phyloP scores from a whole-genome alignment of 106 monocot genomes.

The Dendrobium chrysotoxum region DNA sequence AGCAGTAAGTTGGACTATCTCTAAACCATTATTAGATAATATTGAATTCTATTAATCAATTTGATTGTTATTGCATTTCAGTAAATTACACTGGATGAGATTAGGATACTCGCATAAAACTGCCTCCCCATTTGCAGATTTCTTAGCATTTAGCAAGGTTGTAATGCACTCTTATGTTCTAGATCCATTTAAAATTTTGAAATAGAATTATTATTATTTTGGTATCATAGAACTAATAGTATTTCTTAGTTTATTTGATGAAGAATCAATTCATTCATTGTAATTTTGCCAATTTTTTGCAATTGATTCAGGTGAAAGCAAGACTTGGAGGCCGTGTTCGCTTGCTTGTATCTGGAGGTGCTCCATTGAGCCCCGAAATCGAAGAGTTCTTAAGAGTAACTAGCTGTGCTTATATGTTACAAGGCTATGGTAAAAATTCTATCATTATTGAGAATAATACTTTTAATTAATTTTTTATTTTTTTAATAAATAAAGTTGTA shows the following conservation, averaged over 20 bases:
- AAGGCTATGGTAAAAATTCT: slow-evolving; percentile 74
- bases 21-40: background rate
- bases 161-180: background rate
- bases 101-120: slow-evolving; percentile 52
- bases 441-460: background rate
- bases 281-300: background rate
- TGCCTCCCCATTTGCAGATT: slow-evolving; percentile 83
- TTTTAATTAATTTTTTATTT: background rate
- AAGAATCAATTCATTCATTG: background rate
- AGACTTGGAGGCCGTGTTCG: slow-evolving; percentile 85
- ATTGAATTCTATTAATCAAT: background rate
- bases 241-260: background rate
- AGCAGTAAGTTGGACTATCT: slow-evolving; percentile 39
- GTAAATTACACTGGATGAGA: slow-evolving; percentile 80
- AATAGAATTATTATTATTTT: background rate
- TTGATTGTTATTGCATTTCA: slow-evolving; percentile 17
- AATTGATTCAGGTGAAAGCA: slow-evolving; percentile 53
- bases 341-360: slow-evolving; percentile 76
- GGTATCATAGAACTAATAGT: background rate
- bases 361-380: slow-evolving; percentile 77
- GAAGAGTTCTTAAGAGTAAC: slow-evolving; percentile 92
- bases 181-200: background rate
- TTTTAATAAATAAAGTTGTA: background rate
- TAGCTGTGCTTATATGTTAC: slow-evolving; percentile 58
- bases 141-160: slow-evolving; percentile 84